phyloP scores from a whole-genome alignment of 1,284 basidiomycete species.

The Apiotrichum siamense region DNA sequence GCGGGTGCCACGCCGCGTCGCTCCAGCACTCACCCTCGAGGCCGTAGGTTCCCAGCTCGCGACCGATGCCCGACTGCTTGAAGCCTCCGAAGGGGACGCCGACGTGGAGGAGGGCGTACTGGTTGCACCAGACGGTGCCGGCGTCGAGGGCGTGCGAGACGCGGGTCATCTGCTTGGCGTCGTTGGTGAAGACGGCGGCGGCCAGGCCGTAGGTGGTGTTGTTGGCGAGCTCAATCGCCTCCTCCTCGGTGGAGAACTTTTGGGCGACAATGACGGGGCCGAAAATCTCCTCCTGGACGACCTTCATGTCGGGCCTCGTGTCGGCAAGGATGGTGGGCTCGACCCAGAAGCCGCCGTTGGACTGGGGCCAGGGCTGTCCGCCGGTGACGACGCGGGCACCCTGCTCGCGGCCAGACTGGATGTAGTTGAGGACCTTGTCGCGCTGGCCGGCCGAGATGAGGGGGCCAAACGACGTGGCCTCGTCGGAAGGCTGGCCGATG shows the following conservation, averaged over 20 bases:
- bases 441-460: slow-evolving; percentile 78
- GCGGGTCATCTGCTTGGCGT: slow-evolving; percentile 80
- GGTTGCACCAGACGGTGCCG: slow-evolving; percentile 77
- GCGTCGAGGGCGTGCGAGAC: slow-evolving; percentile 75
- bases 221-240: slow-evolving; percentile 66
- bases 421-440: slow-evolving; percentile 82
- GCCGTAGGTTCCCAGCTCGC: slow-evolving; percentile 83
- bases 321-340: slow-evolving; percentile 47
- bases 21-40: slow-evolving; percentile 53
- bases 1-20: no score
- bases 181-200: slow-evolving; percentile 79
- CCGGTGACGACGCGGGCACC: slow-evolving; percentile 76
- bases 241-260: slow-evolving; percentile 46
- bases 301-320: slow-evolving; percentile 33
- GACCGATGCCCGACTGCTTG: slow-evolving; percentile 70
- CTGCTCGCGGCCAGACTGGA: slow-evolving; percentile 75
- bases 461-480: slow-evolving; percentile 68
- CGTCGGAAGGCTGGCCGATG: slow-evolving; percentile 68
- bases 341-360: slow-evolving; percentile 42
- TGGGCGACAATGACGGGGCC: slow-evolving; percentile 49
- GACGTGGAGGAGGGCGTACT: slow-evolving; percentile 72
- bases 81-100: slow-evolving; percentile 91
- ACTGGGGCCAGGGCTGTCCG: slow-evolving; percentile 53
- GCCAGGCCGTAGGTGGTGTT: slow-evolving; percentile 80
- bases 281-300: slow-evolving; percentile 48